Percentiles rank a stretch among this genome's conserved stretches.
Evolutionary conservation across 441 rosid species (phyloP).

Genomic region (Viola pubescens): DNA sequence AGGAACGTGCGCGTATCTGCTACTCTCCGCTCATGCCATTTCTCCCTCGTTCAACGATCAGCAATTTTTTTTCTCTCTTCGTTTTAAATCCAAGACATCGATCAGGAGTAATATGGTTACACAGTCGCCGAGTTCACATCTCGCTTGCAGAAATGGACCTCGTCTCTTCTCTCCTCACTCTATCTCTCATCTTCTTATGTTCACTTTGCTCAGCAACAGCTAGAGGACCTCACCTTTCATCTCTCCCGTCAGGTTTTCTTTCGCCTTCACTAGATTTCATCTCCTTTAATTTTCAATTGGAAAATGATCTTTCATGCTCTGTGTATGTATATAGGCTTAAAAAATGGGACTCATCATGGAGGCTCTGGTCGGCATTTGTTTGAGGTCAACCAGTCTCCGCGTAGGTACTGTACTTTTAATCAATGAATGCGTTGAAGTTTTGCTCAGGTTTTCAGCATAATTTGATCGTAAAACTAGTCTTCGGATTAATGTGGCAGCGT

Average conservation of each 20-base stretch:
- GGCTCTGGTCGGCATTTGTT: neutral
- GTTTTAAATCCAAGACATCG: no score
- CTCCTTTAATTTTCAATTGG: neutral
- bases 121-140: no score
- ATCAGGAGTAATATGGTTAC: no score
- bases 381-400: neutral
- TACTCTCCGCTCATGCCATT: no score
- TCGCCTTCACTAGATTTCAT: neutral
- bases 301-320: neutral
- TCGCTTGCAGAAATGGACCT: no score
- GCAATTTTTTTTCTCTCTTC: no score
- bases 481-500: slow-evolving; percentile 24
- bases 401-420: neutral
- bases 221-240: slow-evolving; percentile 36
- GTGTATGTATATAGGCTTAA: neutral
- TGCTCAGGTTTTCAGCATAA: slow-evolving; percentile 14
- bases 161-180: neutral
- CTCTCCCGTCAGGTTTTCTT: slow-evolving; percentile 27
- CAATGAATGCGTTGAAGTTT: neutral
- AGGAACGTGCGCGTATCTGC: no score
- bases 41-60: no score
- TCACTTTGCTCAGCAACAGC: slow-evolving; percentile 22
- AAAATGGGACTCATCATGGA: neutral
- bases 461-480: neutral
- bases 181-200: slow-evolving; percentile 20